These are phyloP conservation scores for Leccinum longicurvipes DNA, from an alignment of 768 basidiomycete genomes.

Conservation along the genomic window DNA sequence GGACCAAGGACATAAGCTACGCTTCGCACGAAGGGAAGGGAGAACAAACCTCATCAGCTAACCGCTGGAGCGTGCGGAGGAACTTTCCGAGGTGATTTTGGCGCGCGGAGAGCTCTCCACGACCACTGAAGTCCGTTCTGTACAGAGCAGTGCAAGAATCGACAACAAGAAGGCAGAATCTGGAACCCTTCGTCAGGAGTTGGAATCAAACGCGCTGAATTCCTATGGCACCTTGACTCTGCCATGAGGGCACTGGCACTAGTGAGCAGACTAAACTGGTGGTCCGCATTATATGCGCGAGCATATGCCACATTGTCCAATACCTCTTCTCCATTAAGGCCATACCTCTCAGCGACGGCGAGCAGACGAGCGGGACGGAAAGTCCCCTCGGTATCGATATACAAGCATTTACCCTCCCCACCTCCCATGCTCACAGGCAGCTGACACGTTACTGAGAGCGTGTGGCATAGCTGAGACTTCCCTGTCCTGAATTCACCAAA, in stretches of 20 bases:
- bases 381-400: slow-evolving; percentile 98
- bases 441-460: slow-evolving; percentile 96
- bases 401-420: slow-evolving; percentile 97
- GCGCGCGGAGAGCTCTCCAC: slow-evolving; percentile 91
- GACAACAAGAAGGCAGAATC: slow-evolving; percentile 94
- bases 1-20: slow-evolving; percentile 9
- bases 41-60: slow-evolving; percentile 87
- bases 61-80: slow-evolving; percentile 83
- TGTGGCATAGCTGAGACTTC: slow-evolving; percentile 97
- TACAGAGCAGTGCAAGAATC: slow-evolving; percentile 96
- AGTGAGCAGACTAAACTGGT: slow-evolving; percentile 86
- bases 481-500: slow-evolving; percentile 99
- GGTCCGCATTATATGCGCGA: slow-evolving; percentile 97
- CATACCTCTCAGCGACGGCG: slow-evolving; percentile 92
- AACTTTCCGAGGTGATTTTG: slow-evolving; percentile 97
- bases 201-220: slow-evolving; percentile 13
- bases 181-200: slow-evolving; percentile 31
- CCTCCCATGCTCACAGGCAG: slow-evolving; percentile 97
- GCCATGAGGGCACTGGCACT: slow-evolving; percentile 98
- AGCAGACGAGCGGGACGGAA: slow-evolving; percentile 95
- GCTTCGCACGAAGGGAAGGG: slow-evolving; percentile 1
- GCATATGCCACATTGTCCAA: slow-evolving; percentile 98
- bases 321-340: slow-evolving; percentile 97
- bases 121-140: slow-evolving; percentile 91
- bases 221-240: slow-evolving; percentile 75